phyloP scores from a whole-genome alignment of 306 rosid species.

The Prunus padus region DNA sequence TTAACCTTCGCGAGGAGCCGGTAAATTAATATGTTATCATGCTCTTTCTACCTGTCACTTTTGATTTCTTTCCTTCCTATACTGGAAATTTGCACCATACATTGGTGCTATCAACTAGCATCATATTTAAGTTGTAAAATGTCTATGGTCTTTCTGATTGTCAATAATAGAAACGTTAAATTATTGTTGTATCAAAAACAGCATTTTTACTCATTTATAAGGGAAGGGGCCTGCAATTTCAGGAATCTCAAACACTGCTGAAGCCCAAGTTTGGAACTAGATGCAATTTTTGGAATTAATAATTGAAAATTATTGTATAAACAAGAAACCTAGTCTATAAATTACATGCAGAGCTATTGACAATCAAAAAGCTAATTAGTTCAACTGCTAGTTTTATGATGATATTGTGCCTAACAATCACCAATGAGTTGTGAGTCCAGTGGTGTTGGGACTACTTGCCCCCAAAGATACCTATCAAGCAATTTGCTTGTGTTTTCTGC shows the following conservation, averaged over 20 bases:
- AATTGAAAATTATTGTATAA: background rate
- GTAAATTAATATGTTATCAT: constrained; percentile 30
- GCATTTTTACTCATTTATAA: background rate
- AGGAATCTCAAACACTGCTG: background rate
- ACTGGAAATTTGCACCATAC: background rate
- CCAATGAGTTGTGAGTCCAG: too few species aligned
- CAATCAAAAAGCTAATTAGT: background rate
- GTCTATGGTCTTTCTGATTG: background rate
- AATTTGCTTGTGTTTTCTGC: too few species aligned
- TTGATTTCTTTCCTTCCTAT: background rate
- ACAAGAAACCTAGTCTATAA: background rate
- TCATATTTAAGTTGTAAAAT: background rate
- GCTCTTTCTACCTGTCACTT: background rate
- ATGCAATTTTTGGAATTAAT: constrained; percentile 5
- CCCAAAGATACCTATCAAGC: too few species aligned
- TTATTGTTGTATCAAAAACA: background rate
- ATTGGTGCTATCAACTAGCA: background rate
- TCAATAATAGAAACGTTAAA: background rate
- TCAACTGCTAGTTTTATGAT: background rate
- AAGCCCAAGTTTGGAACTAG: background rate
- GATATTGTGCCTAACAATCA: background rate
- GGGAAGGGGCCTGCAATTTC: background rate
- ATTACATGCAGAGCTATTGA: background rate
- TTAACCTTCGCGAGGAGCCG: constrained; percentile 92
- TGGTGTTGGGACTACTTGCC: too few species aligned